A percentile compares a stretch with the other conserved stretches of the same genome.
phyloP scores from a whole-genome alignment of 83 land plant genomes.

The Picea engelmannii region DNA sequence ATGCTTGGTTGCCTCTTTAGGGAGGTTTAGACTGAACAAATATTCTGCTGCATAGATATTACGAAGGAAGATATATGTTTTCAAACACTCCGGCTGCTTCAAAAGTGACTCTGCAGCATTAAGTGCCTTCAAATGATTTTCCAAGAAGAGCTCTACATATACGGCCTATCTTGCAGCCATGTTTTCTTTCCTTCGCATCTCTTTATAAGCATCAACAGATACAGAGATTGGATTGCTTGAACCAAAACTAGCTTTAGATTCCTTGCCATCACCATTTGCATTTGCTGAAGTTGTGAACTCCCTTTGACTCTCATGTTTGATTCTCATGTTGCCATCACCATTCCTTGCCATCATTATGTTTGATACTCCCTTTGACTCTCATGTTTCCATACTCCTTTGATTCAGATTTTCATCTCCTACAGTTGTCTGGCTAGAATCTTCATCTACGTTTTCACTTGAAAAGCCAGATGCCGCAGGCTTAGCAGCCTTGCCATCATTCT shows the following conservation, averaged over 20 bases:
- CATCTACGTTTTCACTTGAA: constrained; percentile 23
- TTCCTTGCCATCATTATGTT: constrained; percentile 18
- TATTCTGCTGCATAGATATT: constrained; percentile 96
- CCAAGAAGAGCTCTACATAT: constrained; percentile 80
- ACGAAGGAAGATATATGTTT: constrained; percentile 59
- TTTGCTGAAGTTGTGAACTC: constrained; percentile 17
- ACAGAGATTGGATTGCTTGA: constrained; percentile 29
- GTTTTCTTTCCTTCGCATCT: constrained; percentile 54
- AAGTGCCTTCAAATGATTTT: constrained; percentile 84
- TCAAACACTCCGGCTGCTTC: constrained; percentile 60
- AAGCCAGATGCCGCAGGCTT: constrained; percentile 20
- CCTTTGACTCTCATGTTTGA: too few species aligned
- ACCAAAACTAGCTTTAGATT: constrained; percentile 40
- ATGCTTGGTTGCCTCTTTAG: constrained; percentile 82
- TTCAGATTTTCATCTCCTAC: constrained; percentile 12
- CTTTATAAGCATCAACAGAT: constrained; percentile 60
- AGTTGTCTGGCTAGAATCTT: constrained; percentile 24
- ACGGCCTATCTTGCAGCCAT: constrained; percentile 71
- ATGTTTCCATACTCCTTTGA: constrained; percentile 17
- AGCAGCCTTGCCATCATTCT: constrained; percentile 24
- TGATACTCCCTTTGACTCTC: constrained; percentile 33
- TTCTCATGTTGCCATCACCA: too few species aligned
- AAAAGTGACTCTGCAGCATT: constrained; percentile 52
- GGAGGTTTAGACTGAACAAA: constrained; percentile 74
- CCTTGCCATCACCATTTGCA: constrained; percentile 70